Percentiles rank a stretch among this genome's conserved stretches.
Conservation (phyloP, 805 yeast species). For the Wickerhamomyces rabaulensis region DNA sequence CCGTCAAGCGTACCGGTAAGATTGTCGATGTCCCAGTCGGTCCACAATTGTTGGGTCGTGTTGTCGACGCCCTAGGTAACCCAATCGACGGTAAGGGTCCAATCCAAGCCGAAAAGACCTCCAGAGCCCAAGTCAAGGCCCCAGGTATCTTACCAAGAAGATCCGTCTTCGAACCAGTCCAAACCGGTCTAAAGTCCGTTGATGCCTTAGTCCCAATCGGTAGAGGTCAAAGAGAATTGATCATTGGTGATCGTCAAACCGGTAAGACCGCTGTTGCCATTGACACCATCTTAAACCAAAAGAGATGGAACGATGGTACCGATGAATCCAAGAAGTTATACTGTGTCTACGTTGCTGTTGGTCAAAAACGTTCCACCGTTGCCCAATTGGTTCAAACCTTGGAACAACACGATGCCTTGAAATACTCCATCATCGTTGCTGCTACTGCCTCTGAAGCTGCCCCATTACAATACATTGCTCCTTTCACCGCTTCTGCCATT, state of each 20-base stretch:
- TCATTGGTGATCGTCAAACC: conserved; percentile 99
- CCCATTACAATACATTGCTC: conserved; percentile 99
- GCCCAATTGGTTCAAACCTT: conserved; percentile 99
- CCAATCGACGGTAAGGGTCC: conserved; percentile 99
- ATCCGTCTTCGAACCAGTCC: conserved; percentile 98
- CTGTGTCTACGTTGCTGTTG: conserved; percentile 99
- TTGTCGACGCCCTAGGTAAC: conserved; percentile 98
- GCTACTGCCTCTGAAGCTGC: conserved; percentile 99
- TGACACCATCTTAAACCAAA: conserved; percentile 97
- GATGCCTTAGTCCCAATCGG: conserved; percentile 99
- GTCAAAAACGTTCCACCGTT: conserved; percentile 99
- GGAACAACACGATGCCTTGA: conserved; percentile 96
- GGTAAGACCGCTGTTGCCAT: conserved; percentile 99
- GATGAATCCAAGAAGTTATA: conserved; percentile 97
- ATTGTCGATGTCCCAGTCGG: conserved; percentile 99
- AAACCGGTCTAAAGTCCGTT: conserved; percentile 98
- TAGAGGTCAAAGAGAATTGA: conserved; percentile 99
- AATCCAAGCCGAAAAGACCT: conserved; percentile 71
- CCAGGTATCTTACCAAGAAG: conserved; percentile 99
- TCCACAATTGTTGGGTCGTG: conserved; percentile 97
- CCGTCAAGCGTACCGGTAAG: conserved; percentile 99
- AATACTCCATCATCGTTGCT: conserved; percentile 96
- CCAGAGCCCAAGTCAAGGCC: conserved; percentile 98
- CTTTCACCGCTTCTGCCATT: conserved; percentile 99
- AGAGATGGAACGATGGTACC: conserved; percentile 93